Conservation (phyloP, 2,329 filamentous ascomycete species). For the Aspergillus amoenus region DNA sequence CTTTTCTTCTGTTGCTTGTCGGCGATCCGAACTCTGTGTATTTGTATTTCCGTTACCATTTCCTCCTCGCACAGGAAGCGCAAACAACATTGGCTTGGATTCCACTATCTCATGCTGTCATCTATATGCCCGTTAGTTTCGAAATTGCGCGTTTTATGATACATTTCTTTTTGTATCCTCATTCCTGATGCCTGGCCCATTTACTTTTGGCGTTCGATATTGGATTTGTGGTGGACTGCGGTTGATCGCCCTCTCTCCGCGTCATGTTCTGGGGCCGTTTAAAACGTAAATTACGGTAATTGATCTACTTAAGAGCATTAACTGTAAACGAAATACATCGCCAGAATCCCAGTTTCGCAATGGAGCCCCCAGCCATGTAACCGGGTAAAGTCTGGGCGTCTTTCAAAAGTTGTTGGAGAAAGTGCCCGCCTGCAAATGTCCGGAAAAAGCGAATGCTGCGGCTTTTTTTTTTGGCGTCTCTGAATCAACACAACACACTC, state of each 20-base stretch:
- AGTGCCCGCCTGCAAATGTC: neutral
- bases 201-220: neutral
- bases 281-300: constrained; percentile 6
- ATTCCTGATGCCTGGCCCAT: neutral
- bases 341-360: neutral
- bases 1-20: constrained; percentile 7
- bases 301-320: neutral
- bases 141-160: neutral
- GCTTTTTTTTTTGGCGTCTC: neutral
- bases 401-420: neutral
- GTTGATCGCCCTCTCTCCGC: neutral
- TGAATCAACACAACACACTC: neutral
- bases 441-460: neutral
- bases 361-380: neutral
- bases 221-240: neutral
- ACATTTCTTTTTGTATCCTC: neutral
- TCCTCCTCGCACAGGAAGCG: neutral
- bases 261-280: neutral
- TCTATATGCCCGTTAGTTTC: neutral
- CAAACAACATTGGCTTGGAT: constrained; percentile 6
- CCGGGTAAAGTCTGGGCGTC: neutral
- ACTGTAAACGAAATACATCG: constrained; percentile 4
- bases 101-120: constrained; percentile 1
- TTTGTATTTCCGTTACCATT: constrained; percentile 13
- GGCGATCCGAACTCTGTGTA: constrained; percentile 14